These are phyloP conservation scores for Arthrobotrys sphaeroides DNA, from an alignment of 2,329 filamentous ascomycete genomes.

Conservation along the genomic window DNA sequence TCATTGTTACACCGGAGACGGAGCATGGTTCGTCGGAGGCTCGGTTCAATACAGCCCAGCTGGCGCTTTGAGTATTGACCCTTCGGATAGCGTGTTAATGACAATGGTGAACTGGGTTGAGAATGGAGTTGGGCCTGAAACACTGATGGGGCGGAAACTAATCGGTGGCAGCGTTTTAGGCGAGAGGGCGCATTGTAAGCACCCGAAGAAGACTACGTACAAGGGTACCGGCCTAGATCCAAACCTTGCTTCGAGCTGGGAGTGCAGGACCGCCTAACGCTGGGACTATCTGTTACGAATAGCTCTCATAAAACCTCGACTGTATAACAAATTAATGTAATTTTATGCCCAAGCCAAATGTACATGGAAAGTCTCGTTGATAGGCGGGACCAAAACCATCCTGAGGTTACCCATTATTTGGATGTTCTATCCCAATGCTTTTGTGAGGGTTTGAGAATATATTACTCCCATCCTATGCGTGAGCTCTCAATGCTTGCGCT, in stretches of 20 bases:
- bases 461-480: background rate
- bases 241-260: constrained; percentile 34
- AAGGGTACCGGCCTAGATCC: constrained; percentile 26
- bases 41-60: constrained; percentile 14
- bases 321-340: background rate
- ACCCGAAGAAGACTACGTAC: constrained; percentile 37
- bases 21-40: constrained; percentile 52
- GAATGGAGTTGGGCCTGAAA: constrained; percentile 60
- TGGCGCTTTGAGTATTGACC: constrained; percentile 26
- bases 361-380: too few relatives aligned
- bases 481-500: background rate
- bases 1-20: constrained; percentile 60
- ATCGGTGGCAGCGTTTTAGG: constrained; percentile 11
- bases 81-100: constrained; percentile 59
- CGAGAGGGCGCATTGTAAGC: constrained; percentile 32
- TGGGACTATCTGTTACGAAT: background rate
- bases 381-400: too few relatives aligned
- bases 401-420: too few relatives aligned
- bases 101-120: constrained; percentile 67
- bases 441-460: background rate
- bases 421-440: background rate
- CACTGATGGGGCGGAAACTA: constrained; percentile 56
- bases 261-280: constrained; percentile 4
- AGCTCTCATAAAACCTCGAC: too few relatives aligned
- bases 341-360: background rate